Percentiles rank a stretch among this genome's conserved stretches.
Conservation (phyloP, 2,329 filamentous ascomycete genomes). For the Didymella sp. region DNA sequence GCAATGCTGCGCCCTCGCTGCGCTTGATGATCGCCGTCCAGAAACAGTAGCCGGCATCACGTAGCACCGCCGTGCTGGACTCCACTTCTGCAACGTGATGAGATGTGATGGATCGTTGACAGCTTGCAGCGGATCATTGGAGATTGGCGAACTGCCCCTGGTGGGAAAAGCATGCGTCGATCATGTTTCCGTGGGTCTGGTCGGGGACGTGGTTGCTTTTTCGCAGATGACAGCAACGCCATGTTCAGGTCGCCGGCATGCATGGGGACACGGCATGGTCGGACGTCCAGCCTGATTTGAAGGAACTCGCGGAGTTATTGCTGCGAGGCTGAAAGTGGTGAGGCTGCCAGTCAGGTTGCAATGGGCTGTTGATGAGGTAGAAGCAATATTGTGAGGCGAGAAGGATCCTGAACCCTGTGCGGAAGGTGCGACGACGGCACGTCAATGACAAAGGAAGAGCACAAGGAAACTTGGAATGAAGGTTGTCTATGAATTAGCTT, state of each 20-base stretch:
- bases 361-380: background rate
- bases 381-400: slow-evolving; percentile 14
- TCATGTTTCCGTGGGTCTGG: slow-evolving; percentile 17
- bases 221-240: slow-evolving; percentile 2
- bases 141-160: slow-evolving; percentile 20
- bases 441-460: background rate
- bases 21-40: slow-evolving; percentile 10
- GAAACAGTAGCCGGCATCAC: slow-evolving; percentile 7
- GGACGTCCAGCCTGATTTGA: background rate
- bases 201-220: slow-evolving; percentile 14
- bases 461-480: background rate
- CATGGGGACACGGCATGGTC: slow-evolving; percentile 1
- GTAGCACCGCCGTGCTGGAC: slow-evolving; percentile 5
- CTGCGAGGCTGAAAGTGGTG: slow-evolving; percentile 2
- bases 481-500: background rate
- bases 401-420: slow-evolving; percentile 18
- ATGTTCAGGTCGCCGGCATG: slow-evolving; percentile 13
- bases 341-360: slow-evolving; percentile 9
- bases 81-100: slow-evolving; percentile 17
- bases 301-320: background rate
- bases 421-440: slow-evolving; percentile 9
- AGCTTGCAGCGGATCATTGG: slow-evolving; percentile 19
- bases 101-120: slow-evolving; percentile 19
- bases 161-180: slow-evolving; percentile 22
- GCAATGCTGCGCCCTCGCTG: background rate